Evolutionary conservation across 805 yeast species (phyloP).

Genomic region (Candida oleophila): DNA sequence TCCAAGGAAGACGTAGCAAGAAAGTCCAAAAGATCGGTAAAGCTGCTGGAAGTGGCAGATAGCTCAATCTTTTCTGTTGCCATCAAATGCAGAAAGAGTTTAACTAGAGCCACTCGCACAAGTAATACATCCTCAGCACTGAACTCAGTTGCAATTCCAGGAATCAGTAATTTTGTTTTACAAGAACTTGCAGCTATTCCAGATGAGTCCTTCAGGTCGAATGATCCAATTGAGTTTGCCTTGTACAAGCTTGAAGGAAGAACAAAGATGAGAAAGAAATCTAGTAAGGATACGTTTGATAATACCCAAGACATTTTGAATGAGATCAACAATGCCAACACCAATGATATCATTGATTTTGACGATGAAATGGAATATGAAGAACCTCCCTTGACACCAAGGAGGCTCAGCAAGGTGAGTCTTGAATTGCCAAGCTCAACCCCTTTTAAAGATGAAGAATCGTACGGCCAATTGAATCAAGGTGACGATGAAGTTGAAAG

Average conservation of each 20-base stretch:
- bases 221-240: conserved; percentile 74
- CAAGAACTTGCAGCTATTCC: conserved; percentile 79
- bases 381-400: conserved; percentile 34
- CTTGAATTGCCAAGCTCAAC: conserved; percentile 1
- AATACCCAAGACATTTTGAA: conserved; percentile 36
- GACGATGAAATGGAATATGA: conserved; percentile 14
- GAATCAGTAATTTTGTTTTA: conserved; percentile 39
- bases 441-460: no score
- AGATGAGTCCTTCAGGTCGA: conserved; percentile 62
- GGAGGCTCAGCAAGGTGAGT: conserved; percentile 9
- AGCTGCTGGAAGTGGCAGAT: conserved; percentile 28
- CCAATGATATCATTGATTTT: conserved; percentile 33
- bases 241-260: conserved; percentile 75
- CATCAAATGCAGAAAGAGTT: conserved; percentile 18
- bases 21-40: conserved; percentile 16
- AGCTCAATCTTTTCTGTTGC: conserved; percentile 36
- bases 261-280: conserved; percentile 20
- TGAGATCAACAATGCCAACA: conserved; percentile 39
- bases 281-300: conserved; percentile 10
- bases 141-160: conserved; percentile 55
- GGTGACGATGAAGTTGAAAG: background rate
- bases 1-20: conserved; percentile 6
- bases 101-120: conserved; percentile 8
- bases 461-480: no score
- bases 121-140: conserved; percentile 15